phyloP scores from a whole-genome alignment of 2,329 filamentous ascomycete genomes.

The Sporothrix luriei region DNA sequence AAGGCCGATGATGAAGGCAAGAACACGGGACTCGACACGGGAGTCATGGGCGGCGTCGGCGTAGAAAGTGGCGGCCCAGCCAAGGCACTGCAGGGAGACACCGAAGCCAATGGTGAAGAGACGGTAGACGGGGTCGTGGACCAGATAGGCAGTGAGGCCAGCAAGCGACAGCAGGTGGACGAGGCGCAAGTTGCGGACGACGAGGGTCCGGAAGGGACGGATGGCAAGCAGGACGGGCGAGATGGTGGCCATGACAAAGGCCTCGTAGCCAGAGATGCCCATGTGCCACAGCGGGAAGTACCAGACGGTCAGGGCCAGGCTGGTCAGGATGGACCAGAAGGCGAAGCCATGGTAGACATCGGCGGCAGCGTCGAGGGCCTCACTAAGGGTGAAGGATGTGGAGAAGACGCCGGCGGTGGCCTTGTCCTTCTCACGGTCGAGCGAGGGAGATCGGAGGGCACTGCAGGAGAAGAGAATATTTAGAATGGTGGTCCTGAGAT shows the following conservation, averaged over 20 bases:
- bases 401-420: slow-evolving; percentile 68
- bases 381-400: slow-evolving; percentile 70
- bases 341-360: slow-evolving; percentile 94
- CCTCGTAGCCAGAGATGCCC: slow-evolving; percentile 97
- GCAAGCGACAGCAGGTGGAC: slow-evolving; percentile 73
- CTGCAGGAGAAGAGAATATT: slow-evolving; percentile 45
- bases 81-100: slow-evolving; percentile 76
- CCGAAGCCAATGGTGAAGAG: slow-evolving; percentile 81
- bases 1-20: slow-evolving; percentile 79
- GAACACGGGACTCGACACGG: slow-evolving; percentile 77
- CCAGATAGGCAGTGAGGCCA: slow-evolving; percentile 77
- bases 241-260: slow-evolving; percentile 79
- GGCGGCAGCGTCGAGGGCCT: slow-evolving; percentile 77
- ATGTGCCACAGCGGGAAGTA: slow-evolving; percentile 99
- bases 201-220: slow-evolving; percentile 65
- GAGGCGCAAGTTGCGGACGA: slow-evolving; percentile 68
- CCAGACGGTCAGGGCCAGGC: slow-evolving; percentile 87
- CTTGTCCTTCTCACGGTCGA: slow-evolving; percentile 73
- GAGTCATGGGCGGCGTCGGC: slow-evolving; percentile 73
- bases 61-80: slow-evolving; percentile 81
- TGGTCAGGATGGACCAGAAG: slow-evolving; percentile 94
- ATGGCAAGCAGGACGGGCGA: slow-evolving; percentile 79
- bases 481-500: slow-evolving; percentile 44
- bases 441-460: slow-evolving; percentile 53
- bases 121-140: slow-evolving; percentile 71